Base-by-base conservation (phyloP, 345 rosid species). In the Abelmoschus esculentus region DNA sequence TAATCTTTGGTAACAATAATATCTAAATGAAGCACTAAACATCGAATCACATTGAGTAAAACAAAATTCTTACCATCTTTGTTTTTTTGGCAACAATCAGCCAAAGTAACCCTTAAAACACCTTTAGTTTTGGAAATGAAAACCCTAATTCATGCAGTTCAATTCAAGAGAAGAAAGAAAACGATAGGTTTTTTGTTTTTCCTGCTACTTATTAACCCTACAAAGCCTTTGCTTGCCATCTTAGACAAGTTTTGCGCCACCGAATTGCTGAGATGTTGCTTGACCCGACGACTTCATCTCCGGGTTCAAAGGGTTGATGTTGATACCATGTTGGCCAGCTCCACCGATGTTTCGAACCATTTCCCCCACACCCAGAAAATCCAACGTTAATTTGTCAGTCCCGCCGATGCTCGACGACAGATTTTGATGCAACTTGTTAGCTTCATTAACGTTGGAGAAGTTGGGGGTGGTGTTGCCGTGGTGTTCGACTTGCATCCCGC, bases 291-390 rank as follows among this genome's bases (percentile, higher is more conserved):
- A 71, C 73, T 81, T 70, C 36, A 66, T 40, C 29, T 73, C 80
- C 7, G 71, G 65, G 22, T 76, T 75, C 57, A 76, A 56, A 10
- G 77, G 47, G 56, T 77, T 61, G 4, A 73, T 57, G 56, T 49
- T 76, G 38, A 65, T 70, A 6, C 79, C 72, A 42, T 66, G 75
- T 28, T 75, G 77, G 44, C 83, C 72, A 54, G 76, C 77, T 32
- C 61, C 61, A 89, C 75, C 79, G 5, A 78, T 77, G 61, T 73
- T 85, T 74, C 87, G 82, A 57, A 82, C 80, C 79, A 81, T 79
- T 61, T 85, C 90, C 38, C 96, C 91, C 55, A 90, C 96, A 2
- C 96, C 96, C 12, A 90, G 87, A 79, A 90, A 90, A 74, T 90
- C 96, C 72, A 89, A 75, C 2, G 96, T 90, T 74, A 90, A 69